Conservation (phyloP, 2,329 filamentous ascomycete genomes). For the Colletotrichum incanum region DNA sequence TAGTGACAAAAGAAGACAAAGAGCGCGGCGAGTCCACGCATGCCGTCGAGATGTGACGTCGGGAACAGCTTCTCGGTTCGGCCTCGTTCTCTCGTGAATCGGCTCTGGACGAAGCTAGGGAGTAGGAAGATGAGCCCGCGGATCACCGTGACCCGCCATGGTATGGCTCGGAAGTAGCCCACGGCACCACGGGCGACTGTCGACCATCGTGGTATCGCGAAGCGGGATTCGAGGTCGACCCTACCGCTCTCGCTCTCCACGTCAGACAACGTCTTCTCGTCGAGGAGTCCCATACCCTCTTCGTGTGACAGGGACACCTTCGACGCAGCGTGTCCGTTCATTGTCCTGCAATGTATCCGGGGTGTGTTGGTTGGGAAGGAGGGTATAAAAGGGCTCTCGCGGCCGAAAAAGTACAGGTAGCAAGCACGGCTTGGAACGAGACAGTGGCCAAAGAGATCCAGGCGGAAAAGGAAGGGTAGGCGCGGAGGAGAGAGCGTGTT, state of each 20-base stretch:
- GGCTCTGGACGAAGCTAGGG: constrained; percentile 68
- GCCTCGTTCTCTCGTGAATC: constrained; percentile 58
- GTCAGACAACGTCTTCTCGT: constrained; percentile 62
- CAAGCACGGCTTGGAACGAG: constrained; percentile 25
- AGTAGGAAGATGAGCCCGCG: constrained; percentile 62
- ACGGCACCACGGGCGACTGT: constrained; percentile 50
- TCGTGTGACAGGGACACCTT: constrained; percentile 56
- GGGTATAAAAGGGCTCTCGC: constrained; percentile 17
- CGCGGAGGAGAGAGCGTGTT: constrained; percentile 24
- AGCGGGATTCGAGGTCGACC: constrained; percentile 56
- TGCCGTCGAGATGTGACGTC: constrained; percentile 72
- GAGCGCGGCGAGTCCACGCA: constrained; percentile 70
- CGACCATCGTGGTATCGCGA: constrained; percentile 52
- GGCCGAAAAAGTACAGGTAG: constrained; percentile 4
- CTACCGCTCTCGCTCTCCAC: constrained; percentile 59
- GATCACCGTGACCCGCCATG: constrained; percentile 56
- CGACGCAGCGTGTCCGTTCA: constrained; percentile 58
- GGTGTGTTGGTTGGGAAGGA: not conserved
- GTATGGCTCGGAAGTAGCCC: constrained; percentile 51
- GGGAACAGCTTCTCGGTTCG: constrained; percentile 62
- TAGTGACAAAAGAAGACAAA: constrained; percentile 72
- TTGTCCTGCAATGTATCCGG: constrained; percentile 52
- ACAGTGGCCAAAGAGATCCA: constrained; percentile 28
- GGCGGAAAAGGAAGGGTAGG: constrained; percentile 18
- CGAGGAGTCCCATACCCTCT: constrained; percentile 62